These are phyloP conservation scores for Coix lacrymajobi DNA, from an alignment of 176 grass and related monocot species.

Conservation along the genomic window DNA sequence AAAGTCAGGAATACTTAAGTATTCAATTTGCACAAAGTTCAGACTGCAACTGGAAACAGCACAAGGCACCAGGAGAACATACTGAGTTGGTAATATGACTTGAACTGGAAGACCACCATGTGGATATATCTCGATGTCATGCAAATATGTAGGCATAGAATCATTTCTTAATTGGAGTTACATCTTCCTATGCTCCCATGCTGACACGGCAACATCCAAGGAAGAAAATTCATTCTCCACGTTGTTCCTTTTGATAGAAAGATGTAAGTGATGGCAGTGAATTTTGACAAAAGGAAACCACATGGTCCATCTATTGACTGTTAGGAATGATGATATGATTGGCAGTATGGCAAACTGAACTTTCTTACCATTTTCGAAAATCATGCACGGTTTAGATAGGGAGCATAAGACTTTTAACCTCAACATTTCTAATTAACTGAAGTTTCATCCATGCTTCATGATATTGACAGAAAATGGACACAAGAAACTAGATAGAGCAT, in stretches of 20 bases:
- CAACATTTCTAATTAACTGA: background rate
- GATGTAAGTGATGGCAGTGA: constrained; percentile 20
- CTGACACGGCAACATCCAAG: constrained; percentile 29
- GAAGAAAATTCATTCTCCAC: constrained; percentile 41
- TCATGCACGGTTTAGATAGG: background rate
- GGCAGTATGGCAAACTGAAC: background rate
- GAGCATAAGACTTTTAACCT: background rate
- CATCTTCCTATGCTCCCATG: constrained; percentile 46
- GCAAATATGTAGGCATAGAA: constrained; percentile 28
- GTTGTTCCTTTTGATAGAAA: constrained; percentile 46
- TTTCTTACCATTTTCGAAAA: background rate
- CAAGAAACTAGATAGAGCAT: background rate
- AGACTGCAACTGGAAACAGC: constrained; percentile 25
- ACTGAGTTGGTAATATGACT: constrained; percentile 31
- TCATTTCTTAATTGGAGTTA: constrained; percentile 37
- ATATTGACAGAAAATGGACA: background rate
- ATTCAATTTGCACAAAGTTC: constrained; percentile 26
- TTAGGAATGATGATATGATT: background rate
- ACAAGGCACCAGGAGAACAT: constrained; percentile 27
- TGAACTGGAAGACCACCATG: constrained; percentile 39
- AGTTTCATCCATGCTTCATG: background rate
- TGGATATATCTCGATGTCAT: constrained; percentile 17
- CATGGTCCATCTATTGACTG: background rate
- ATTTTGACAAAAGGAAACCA: constrained; percentile 31
- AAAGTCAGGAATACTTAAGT: background rate